phyloP scores from a whole-genome alignment of 1,284 basidiomycete genomes.

The Meripilus lineatus region DNA sequence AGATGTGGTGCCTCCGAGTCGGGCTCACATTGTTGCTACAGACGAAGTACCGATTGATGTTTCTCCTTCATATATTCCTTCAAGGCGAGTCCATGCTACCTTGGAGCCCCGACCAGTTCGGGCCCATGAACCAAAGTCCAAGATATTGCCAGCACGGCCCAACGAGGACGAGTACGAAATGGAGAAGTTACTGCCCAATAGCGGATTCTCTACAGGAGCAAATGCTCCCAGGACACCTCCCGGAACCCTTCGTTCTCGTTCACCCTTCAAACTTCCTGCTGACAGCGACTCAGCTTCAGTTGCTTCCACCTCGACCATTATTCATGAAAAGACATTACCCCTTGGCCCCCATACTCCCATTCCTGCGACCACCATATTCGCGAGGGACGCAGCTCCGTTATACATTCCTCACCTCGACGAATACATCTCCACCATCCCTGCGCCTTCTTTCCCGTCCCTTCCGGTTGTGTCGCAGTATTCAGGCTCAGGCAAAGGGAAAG shows the following conservation, averaged over 20 bases:
- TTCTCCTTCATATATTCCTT: no score
- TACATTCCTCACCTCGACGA: slow-evolving; percentile 56
- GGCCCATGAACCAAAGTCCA: no score
- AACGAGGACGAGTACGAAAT: no score
- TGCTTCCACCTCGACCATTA: neutral
- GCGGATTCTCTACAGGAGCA: no score
- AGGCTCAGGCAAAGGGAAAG: slow-evolving; percentile 21
- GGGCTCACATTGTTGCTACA: no score
- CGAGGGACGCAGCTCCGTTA: slow-evolving; percentile 49
- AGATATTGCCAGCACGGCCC: no score
- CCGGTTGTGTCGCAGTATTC: neutral
- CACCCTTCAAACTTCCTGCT: neutral
- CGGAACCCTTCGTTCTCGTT: slow-evolving; percentile 2
- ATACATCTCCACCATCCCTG: slow-evolving; percentile 44
- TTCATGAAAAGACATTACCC: neutral
- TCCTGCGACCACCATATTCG: slow-evolving; percentile 50
- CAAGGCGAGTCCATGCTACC: no score
- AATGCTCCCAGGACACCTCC: no score
- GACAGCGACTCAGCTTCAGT: neutral
- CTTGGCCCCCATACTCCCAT: slow-evolving; percentile 40
- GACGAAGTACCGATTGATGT: no score
- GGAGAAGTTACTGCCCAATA: no score
- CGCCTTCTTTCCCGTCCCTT: slow-evolving; percentile 35
- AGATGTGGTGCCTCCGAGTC: no score
- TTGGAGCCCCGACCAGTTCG: no score